phyloP scores from a whole-genome alignment of 495 filamentous ascomycete genomes.

The Staphylotrichum longicolle region DNA sequence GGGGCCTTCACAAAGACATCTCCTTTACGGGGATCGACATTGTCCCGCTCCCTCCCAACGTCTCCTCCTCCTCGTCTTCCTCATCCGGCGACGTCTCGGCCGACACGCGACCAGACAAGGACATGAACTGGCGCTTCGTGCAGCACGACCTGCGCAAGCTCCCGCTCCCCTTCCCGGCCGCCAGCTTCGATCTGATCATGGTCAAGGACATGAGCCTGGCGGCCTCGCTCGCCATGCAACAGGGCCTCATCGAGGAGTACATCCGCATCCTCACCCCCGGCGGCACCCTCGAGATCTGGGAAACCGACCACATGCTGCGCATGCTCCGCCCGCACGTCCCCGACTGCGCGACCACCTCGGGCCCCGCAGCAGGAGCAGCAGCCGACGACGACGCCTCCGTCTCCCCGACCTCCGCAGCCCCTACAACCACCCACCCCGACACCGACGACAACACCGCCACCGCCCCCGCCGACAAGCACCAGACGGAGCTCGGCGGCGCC shows the following conservation, averaged over 20 bases:
- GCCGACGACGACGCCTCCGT: constrained; percentile 46
- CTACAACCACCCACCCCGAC: constrained; percentile 45
- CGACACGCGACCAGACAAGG: constrained; percentile 50
- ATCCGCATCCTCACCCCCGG: constrained; percentile 74
- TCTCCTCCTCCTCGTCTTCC: constrained; percentile 9
- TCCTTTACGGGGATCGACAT: constrained; percentile 85
- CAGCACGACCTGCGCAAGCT: constrained; percentile 77
- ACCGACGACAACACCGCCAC: constrained; percentile 26
- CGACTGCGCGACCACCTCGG: constrained; percentile 30
- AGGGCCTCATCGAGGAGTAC: constrained; percentile 68
- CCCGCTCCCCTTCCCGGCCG: constrained; percentile 76
- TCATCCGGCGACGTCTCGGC: constrained; percentile 13
- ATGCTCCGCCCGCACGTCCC: constrained; percentile 74
- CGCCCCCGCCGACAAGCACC: constrained; percentile 40
- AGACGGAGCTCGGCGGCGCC: constrained; percentile 53
- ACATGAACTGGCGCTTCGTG: constrained; percentile 83
- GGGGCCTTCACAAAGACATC: constrained; percentile 54
- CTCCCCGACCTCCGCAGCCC: constrained; percentile 15
- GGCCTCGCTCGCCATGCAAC: constrained; percentile 60
- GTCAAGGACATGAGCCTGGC: constrained; percentile 81
- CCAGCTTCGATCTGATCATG: constrained; percentile 86
- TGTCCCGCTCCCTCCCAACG: constrained; percentile 66
- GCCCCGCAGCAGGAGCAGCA: constrained; percentile 12
- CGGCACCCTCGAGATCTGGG: constrained; percentile 83
- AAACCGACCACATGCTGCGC: constrained; percentile 73